Conservation (phyloP, 352 stramenopile species). For the Aphanomyces astaci region DNA sequence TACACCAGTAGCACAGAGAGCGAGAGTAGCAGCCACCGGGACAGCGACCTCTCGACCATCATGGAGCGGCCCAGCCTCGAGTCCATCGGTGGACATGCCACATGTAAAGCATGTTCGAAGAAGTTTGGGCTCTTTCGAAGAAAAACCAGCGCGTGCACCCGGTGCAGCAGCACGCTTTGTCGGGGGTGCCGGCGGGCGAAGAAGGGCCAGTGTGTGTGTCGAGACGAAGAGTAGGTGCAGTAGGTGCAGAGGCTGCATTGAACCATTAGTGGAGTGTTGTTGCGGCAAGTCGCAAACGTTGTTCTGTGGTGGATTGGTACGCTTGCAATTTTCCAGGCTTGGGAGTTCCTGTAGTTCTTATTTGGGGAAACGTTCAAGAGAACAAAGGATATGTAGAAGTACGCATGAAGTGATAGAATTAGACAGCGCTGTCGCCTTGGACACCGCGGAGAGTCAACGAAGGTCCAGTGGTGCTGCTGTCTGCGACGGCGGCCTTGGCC, state of each 20-base stretch:
- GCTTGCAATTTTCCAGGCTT: no score
- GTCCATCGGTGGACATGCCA: not conserved
- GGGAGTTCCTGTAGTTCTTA: no score
- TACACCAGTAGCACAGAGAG: conserved; percentile 13
- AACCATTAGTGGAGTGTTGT: no score
- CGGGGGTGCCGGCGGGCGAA: conserved; percentile 39
- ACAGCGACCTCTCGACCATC: conserved; percentile 2
- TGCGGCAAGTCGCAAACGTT: no score
- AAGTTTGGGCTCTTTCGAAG: conserved; percentile 57
- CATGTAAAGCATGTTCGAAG: conserved; percentile 47
- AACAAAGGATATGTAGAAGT: no score
- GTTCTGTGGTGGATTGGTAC: no score
- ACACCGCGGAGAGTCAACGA: conserved; percentile 12
- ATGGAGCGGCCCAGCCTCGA: not conserved
- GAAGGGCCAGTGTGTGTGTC: not conserved
- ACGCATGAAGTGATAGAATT: not conserved
- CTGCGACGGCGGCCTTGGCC: conserved; percentile 53
- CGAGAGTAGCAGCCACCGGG: conserved; percentile 4
- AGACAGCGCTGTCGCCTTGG: conserved; percentile 1
- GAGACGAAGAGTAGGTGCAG: not conserved
- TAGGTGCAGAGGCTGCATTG: no score
- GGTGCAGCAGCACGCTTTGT: conserved; percentile 46
- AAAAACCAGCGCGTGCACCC: conserved; percentile 40
- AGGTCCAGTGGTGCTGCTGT: conserved; percentile 28
- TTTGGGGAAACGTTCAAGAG: no score